Percentiles rank a stretch among this genome's conserved stretches.
Evolutionary conservation across 768 basidiomycete genomes (phyloP).

Genomic region (Phaeotremella skinneri): DNA sequence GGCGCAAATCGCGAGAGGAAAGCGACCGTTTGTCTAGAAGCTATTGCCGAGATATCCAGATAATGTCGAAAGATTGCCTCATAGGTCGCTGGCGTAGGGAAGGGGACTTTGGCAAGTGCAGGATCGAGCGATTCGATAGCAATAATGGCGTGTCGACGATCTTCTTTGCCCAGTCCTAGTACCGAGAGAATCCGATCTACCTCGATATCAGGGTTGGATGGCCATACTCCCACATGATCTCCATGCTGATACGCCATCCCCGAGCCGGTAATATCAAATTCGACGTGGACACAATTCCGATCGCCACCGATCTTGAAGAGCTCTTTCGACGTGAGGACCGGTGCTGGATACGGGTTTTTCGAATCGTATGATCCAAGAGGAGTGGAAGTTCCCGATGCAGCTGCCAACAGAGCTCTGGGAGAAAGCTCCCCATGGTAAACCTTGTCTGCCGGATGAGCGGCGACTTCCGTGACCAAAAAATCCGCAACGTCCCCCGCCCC

Average conservation of each 20-base stretch:
- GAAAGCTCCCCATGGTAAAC: conserved; percentile 96
- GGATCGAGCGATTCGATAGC: conserved; percentile 96
- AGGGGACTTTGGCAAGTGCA: conserved; percentile 95
- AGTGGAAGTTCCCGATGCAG: conserved; percentile 57
- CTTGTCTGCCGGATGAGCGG: conserved; percentile 67
- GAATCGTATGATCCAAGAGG: conserved; percentile 82
- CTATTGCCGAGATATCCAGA: conserved; percentile 91
- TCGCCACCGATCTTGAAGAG: conserved; percentile 72
- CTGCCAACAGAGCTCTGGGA: conserved; percentile 84
- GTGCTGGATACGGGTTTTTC: conserved; percentile 93
- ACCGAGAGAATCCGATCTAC: conserved; percentile 82
- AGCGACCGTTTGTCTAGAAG: conserved; percentile 89
- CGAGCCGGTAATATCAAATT: conserved; percentile 88
- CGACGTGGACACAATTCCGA: conserved; percentile 91
- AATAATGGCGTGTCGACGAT: conserved; percentile 78
- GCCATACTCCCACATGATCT: conserved; percentile 97
- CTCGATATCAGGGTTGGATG: conserved; percentile 86
- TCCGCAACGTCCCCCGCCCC: conserved; percentile 93
- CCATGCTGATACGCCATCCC: conserved; percentile 99
- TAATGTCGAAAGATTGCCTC: conserved; percentile 91
- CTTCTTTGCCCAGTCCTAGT: conserved; percentile 66
- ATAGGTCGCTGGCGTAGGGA: conserved; percentile 96
- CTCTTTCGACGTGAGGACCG: conserved; percentile 72
- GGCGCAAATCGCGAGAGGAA: conserved; percentile 85
- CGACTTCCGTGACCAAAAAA: conserved; percentile 83